phyloP scores from a whole-genome alignment of 345 rosid genomes.

The Pistacia vera region DNA sequence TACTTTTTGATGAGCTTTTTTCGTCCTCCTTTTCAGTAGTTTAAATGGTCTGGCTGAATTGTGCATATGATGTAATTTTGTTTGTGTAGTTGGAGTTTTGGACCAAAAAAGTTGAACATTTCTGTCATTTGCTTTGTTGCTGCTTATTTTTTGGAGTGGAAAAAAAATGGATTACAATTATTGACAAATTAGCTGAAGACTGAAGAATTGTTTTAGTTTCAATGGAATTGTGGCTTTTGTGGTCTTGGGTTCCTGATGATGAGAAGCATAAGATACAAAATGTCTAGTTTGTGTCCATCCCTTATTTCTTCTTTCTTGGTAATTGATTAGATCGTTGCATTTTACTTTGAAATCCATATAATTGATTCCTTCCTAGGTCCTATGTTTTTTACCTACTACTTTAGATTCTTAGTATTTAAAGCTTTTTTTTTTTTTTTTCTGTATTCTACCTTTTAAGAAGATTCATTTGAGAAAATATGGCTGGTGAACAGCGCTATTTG shows the following conservation, averaged over 20 bases:
- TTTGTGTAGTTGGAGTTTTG: neutral
- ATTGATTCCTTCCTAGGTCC: slow-evolving; percentile 3
- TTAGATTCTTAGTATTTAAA: neutral
- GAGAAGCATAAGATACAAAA: neutral
- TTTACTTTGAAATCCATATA: neutral
- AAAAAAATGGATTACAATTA: neutral
- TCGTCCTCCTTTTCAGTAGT: neutral
- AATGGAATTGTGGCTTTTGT: neutral
- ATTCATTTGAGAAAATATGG: slow-evolving; percentile 10
- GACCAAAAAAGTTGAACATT: neutral
- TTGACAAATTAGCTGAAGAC: neutral
- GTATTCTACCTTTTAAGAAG: slow-evolving; percentile 3
- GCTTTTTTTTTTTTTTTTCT: neutral
- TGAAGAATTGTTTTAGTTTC: neutral
- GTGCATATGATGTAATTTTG: neutral
- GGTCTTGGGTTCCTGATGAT: neutral
- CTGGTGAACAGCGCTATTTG: slow-evolving; percentile 1
- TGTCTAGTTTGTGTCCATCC: neutral
- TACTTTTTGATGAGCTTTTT: neutral
- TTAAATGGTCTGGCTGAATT: neutral
- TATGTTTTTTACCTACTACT: neutral
- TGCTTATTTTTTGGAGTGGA: too few species aligned
- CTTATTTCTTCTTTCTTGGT: neutral
- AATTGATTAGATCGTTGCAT: slow-evolving; percentile 2
- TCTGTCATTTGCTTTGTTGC: neutral